These are phyloP conservation scores for Metschnikowia cubensis DNA, from an alignment of 805 yeast species.

Conservation along the genomic window DNA sequence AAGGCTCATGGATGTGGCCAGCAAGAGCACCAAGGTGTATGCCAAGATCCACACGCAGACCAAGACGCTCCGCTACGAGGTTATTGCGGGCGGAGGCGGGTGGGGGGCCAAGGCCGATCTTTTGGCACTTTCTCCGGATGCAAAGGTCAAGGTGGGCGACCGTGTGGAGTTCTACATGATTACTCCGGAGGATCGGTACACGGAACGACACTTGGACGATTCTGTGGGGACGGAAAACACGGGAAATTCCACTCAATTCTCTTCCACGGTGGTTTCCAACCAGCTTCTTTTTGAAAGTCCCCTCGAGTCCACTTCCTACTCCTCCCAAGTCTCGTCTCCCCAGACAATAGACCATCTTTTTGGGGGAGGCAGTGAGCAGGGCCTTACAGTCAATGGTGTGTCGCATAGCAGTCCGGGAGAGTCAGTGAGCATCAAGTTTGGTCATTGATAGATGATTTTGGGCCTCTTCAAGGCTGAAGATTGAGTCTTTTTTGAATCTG, in stretches of 20 bases:
- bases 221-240: neutral
- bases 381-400: conserved; percentile 13
- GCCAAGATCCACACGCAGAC: conserved; percentile 25
- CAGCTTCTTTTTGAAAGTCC: conserved; percentile 28
- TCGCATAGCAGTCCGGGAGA: conserved; percentile 18
- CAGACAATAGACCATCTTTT: conserved; percentile 14
- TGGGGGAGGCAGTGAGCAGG: conserved; percentile 19
- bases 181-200: conserved; percentile 30
- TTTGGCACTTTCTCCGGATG: conserved; percentile 62
- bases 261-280: conserved; percentile 8
- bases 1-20: conserved; percentile 33
- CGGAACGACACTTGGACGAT: too few relatives aligned
- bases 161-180: conserved; percentile 44
- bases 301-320: conserved; percentile 26
- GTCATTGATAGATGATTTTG: too few relatives aligned
- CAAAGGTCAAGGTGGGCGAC: conserved; percentile 43
- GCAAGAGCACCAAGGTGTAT: conserved; percentile 43
- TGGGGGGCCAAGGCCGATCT: conserved; percentile 70
- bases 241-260: neutral
- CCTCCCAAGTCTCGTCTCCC: neutral
- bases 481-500: too few relatives aligned
- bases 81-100: conserved; percentile 72
- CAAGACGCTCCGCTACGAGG: conserved; percentile 37
- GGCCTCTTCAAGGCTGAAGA: too few relatives aligned
- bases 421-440: conserved; percentile 8